Base-by-base conservation (phyloP, 148 eudicot species). In the Camellia lanceoleosa region DNA sequence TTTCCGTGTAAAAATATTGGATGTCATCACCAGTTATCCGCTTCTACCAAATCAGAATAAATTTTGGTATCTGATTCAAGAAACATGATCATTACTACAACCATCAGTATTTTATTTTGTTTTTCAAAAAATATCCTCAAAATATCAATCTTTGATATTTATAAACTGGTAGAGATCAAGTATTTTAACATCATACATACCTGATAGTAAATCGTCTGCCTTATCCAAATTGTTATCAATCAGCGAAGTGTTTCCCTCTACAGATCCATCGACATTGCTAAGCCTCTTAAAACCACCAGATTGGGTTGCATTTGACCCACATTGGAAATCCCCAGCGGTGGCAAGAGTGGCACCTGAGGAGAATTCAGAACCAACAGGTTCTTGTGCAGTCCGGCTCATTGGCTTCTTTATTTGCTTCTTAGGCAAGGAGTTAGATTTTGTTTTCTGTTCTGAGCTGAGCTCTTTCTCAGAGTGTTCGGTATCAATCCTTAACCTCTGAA, bases 321-420 rank as follows among this genome's bases (percentile, higher is more conserved):
- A 82, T 49, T 80, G 87, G 77, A 71, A 61, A 80, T 93, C 94
- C 30, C 80, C 88, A 23, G 80, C 64, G 18, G 83, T 84, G 5
- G 91, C 85, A 73, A 80, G 86, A 65, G 88, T 84, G 52, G 89
- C 86, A 77, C 89, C 92, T 12, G 90, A 88, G 62, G 92, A 87
- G 85, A 87, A 89, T 83, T 93, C 98, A 76, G 93, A 92, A 49
- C 87, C 88, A 76, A 91, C 79, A 77, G 91, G 85, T 78, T 92
- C 98, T 68, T 89, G 92, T 65, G 77, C 56, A 12, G 80, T 80
- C 74, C 85, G 84, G 85, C 64, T 69, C 16, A 86, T 46, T 64
- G 89, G 80, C 83, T 86, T 93, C 75, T 84, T 89, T 66, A 86
- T 78, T 54, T 86, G 97, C 83, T 89, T 92, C 82, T 87, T 89